These are phyloP conservation scores for Barnettozyma sucrosica DNA, from an alignment of 805 yeast genomes.

Conservation along the genomic window DNA sequence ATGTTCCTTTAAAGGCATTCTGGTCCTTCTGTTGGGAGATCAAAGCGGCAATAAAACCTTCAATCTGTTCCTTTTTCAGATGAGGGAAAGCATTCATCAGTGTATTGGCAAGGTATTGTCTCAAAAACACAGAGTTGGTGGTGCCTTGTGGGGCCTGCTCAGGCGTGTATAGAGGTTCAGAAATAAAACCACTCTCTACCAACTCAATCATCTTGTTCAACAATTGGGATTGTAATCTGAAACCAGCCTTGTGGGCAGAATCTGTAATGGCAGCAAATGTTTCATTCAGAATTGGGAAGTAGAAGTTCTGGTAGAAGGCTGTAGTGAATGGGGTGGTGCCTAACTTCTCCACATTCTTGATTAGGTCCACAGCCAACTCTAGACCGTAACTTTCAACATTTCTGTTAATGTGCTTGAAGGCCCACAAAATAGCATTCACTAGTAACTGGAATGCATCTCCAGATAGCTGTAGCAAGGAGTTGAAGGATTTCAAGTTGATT, in stretches of 20 bases:
- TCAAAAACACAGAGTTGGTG: slow-evolving; percentile 69
- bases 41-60: slow-evolving; percentile 74
- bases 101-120: slow-evolving; percentile 76
- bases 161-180: slow-evolving; percentile 72
- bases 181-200: slow-evolving; percentile 70
- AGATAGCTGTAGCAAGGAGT: slow-evolving; percentile 80
- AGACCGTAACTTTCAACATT: slow-evolving; percentile 94
- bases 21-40: slow-evolving; percentile 69
- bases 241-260: slow-evolving; percentile 96
- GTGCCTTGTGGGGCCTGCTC: slow-evolving; percentile 85
- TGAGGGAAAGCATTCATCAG: slow-evolving; percentile 89
- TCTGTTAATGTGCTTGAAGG: slow-evolving; percentile 94
- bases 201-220: slow-evolving; percentile 78
- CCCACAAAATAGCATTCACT: slow-evolving; percentile 95
- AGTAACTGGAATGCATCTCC: slow-evolving; percentile 88
- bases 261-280: slow-evolving; percentile 92
- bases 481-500: slow-evolving; percentile 78
- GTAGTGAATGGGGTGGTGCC: slow-evolving; percentile 67
- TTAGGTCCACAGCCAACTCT: slow-evolving; percentile 72
- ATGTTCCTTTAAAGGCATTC: slow-evolving; percentile 68
- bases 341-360: slow-evolving; percentile 76
- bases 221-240: slow-evolving; percentile 78
- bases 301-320: slow-evolving; percentile 84
- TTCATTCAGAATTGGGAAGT: slow-evolving; percentile 84
- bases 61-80: slow-evolving; percentile 74